phyloP scores from a whole-genome alignment of 2,329 filamentous ascomycete species.

The Juglanconis juglandina region DNA sequence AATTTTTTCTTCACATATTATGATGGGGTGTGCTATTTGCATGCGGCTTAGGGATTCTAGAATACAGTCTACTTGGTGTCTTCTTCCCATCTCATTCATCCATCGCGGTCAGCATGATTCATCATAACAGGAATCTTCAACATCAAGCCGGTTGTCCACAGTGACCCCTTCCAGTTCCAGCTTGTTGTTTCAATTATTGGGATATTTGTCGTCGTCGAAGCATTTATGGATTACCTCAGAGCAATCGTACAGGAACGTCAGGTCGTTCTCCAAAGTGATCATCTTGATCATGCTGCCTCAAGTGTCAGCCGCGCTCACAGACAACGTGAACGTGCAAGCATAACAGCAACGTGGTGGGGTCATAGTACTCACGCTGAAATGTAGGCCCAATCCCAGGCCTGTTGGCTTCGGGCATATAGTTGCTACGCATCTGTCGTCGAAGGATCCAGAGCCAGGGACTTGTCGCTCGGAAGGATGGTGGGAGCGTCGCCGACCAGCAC shows the following conservation, averaged over 20 bases:
- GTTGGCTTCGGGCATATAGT: slow-evolving; percentile 21
- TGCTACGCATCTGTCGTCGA: slow-evolving; percentile 24
- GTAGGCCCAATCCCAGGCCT: slow-evolving; percentile 25
- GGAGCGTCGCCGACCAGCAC: slow-evolving; percentile 23
- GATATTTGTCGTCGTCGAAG: slow-evolving; percentile 13
- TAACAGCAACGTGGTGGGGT: background rate
- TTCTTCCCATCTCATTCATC: too few species aligned
- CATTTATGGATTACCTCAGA: slow-evolving; percentile 24
- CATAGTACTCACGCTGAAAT: slow-evolving; percentile 25
- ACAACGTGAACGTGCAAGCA: background rate
- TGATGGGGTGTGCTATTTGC: too few species aligned
- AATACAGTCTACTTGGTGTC: too few species aligned
- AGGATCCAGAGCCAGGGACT: slow-evolving; percentile 23
- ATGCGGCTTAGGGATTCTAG: too few species aligned
- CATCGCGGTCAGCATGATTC: too few species aligned
- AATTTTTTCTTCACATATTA: too few species aligned
- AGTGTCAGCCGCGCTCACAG: background rate
- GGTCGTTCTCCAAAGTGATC: slow-evolving; percentile 24
- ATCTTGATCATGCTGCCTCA: slow-evolving; percentile 27
- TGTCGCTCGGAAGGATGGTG: slow-evolving; percentile 25
- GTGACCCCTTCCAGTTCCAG: too few species aligned
- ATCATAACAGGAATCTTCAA: too few species aligned
- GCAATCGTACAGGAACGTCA: slow-evolving; percentile 24
- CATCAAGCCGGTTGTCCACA: too few species aligned
- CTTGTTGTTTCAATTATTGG: too few species aligned